phyloP scores from a whole-genome alignment of 2,329 filamentous ascomycete genomes.

The Dryadomyces quercus-mongolicae region DNA sequence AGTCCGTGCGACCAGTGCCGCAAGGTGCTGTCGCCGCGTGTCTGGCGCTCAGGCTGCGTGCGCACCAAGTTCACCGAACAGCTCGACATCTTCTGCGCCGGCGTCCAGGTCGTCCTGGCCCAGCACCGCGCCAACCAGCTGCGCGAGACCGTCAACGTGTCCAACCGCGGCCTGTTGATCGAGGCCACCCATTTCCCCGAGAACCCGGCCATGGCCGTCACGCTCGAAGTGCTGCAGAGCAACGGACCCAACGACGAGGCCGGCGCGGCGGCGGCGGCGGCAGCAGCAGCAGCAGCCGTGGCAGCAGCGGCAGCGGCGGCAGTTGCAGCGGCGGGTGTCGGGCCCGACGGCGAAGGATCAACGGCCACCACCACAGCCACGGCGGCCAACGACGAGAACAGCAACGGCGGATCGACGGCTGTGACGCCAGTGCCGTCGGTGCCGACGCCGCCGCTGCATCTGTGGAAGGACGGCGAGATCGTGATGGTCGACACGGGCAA shows the following conservation, averaged over 20 bases:
- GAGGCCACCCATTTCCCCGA: conserved; percentile 47
- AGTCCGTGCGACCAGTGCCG: conserved; percentile 51
- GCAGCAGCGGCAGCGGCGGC: conserved; percentile 1
- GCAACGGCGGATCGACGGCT: conserved; percentile 17
- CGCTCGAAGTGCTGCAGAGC: conserved; percentile 30
- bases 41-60: conserved; percentile 55
- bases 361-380: background rate
- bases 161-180: conserved; percentile 36
- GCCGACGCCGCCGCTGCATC: conserved; percentile 16
- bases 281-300: conserved; percentile 3
- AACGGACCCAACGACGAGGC: conserved; percentile 17
- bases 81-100: conserved; percentile 50
- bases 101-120: conserved; percentile 49
- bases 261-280: conserved; percentile 10
- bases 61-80: conserved; percentile 50
- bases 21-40: conserved; percentile 48
- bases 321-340: background rate
- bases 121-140: conserved; percentile 45
- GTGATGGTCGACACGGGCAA: conserved; percentile 50
- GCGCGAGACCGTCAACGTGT: conserved; percentile 36
- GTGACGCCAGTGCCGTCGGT: conserved; percentile 19
- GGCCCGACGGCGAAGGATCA: background rate
- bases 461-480: conserved; percentile 15
- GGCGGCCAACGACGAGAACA: conserved; percentile 16
- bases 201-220: conserved; percentile 22